Base-by-base conservation (phyloP, 805 yeast genomes). In the Lachancea dasiensis region DNA sequence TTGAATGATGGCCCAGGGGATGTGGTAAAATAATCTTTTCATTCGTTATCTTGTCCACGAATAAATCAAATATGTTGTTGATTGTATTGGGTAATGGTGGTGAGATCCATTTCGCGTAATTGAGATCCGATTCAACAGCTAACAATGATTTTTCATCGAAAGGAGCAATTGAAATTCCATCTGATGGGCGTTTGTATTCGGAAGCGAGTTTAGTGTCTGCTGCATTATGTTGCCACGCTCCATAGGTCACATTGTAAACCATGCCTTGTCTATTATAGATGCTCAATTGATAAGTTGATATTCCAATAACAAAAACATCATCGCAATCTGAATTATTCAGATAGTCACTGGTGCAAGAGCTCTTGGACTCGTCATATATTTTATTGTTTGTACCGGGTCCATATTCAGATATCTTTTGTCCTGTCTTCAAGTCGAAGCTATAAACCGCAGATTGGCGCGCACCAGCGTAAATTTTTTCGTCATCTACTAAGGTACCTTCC, bases 161-260 rank as follows among this genome's bases (percentile, higher is more conserved):
- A 1, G 97, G 95, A 5, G 90, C 79, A 45, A 90, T 77, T 47
- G 82, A 83, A 3, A 86, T 63, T 24, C 79, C 78, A 59, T 89
- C 97, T 13, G 70, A 56, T 3, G 94, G 77, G 16, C 69, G 66
- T 33, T 64, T 63, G 44, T 75, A 72, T 46, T 77, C 77, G 25
- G 52, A 50, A 2, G 66, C 67, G 28, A 76, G 58, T 41, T 66
- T 70, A 10, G 63, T 65, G 58, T 90, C 95, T 36, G 87, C 65
- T 47, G 85, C 79, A 58, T 90, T 90, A 31, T 95, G 95, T 7
- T 92, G 94, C 96, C 97, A 92, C 25, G 81, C 72, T 1, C 94
- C 71, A 54, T 82, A 87, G 0, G 89, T 79, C 13, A 92, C 84
- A 51, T 86, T 84, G 92, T 96, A 89, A 2, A 79, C 73, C 0